Conservation (phyloP, 441 rosid species). For the Populus hybrid region DNA sequence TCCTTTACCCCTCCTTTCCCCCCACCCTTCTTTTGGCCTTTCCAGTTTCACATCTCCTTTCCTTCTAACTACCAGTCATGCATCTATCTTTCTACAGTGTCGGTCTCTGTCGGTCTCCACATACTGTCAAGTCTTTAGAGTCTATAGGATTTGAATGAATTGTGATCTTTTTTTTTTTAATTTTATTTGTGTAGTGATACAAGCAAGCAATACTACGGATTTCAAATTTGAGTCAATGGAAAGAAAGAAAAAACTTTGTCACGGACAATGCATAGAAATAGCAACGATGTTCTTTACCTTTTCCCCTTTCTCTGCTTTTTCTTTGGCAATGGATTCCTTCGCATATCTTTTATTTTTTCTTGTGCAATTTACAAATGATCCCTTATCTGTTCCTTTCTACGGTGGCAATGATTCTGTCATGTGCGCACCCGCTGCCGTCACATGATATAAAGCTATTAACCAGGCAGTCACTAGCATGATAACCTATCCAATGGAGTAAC, state of each 20-base stretch:
- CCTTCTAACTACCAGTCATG: slow-evolving; percentile 16
- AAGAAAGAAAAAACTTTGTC: slow-evolving; percentile 21
- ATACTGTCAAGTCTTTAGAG: slow-evolving; percentile 26
- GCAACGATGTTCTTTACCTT: slow-evolving; percentile 32
- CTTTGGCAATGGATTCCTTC: slow-evolving; percentile 18
- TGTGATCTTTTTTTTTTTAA: slow-evolving; percentile 20
- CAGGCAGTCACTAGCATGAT: background rate
- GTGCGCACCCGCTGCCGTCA: background rate
- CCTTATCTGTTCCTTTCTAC: slow-evolving; percentile 3
- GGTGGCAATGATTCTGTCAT: background rate
- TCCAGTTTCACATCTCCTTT: slow-evolving; percentile 1
- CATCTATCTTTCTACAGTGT: slow-evolving; percentile 15
- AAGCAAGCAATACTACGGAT: slow-evolving; percentile 27
- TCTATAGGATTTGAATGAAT: slow-evolving; percentile 44
- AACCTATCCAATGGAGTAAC: background rate
- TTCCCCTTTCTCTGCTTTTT: slow-evolving; percentile 15
- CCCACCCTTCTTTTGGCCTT: background rate
- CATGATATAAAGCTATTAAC: slow-evolving; percentile 21
- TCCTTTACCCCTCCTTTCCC: background rate
- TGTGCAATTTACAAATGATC: background rate
- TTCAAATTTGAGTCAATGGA: slow-evolving; percentile 20
- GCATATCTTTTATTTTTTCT: slow-evolving; percentile 16
- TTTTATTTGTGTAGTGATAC: slow-evolving; percentile 30
- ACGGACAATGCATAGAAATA: slow-evolving; percentile 36
- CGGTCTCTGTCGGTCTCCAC: slow-evolving; percentile 19